phyloP scores from a whole-genome alignment of 192 early-diverging fungal species.

The Coemansia sp. region DNA sequence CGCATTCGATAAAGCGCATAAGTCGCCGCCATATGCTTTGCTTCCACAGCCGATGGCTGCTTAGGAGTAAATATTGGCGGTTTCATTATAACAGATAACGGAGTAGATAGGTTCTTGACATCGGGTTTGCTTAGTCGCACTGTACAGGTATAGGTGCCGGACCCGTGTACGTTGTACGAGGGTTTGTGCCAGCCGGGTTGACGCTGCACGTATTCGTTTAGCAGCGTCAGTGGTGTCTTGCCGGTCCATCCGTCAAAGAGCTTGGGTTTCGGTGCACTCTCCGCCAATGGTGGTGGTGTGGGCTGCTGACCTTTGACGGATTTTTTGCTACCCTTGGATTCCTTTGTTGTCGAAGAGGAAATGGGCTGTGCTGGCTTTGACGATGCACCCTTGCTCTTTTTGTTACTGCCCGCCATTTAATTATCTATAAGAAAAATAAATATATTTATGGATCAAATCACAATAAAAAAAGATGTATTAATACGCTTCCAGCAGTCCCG shows the following conservation, averaged over 20 bases:
- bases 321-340: background rate
- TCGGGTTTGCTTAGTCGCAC: slow-evolving; percentile 30
- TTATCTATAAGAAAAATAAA: background rate
- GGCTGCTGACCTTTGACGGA: background rate
- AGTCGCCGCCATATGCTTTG: slow-evolving; percentile 72
- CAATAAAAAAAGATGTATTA: no score
- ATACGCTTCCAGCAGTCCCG: no score
- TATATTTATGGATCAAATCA: no score
- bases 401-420: background rate
- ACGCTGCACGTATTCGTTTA: slow-evolving; percentile 76
- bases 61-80: slow-evolving; percentile 10
- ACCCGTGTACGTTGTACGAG: slow-evolving; percentile 62
- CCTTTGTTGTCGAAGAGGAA: no score
- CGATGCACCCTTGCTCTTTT: background rate
- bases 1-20: slow-evolving; percentile 75
- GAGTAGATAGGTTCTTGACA: slow-evolving; percentile 41
- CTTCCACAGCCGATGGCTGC: slow-evolving; percentile 48
- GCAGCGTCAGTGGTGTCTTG: slow-evolving; percentile 74
- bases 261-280: background rate
- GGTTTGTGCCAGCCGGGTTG: slow-evolving; percentile 70
- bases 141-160: slow-evolving; percentile 55
- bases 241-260: slow-evolving; percentile 83
- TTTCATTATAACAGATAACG: slow-evolving; percentile 14
- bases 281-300: background rate
- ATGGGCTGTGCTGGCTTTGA: no score